Conservation (phyloP, 139 green algal genomes). For the Chlamydomonas asymmetrica region DNA sequence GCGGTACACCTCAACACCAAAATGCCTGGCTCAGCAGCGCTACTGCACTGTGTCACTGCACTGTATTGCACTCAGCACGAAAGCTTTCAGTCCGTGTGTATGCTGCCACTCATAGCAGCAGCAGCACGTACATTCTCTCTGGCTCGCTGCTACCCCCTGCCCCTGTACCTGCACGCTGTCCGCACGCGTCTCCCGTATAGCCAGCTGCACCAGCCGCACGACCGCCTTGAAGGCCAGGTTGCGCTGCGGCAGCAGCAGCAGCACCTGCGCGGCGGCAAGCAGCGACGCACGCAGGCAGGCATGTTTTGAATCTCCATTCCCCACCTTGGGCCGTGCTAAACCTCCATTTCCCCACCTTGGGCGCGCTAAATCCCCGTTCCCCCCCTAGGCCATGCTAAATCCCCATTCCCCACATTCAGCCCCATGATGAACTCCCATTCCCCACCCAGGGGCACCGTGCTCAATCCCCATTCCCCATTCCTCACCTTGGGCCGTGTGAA, state of each 20-base stretch:
- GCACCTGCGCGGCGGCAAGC: no score
- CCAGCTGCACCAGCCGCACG: constrained; percentile 71
- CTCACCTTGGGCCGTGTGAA: constrained; percentile 80
- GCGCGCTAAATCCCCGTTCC: no score
- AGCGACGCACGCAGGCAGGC: no score
- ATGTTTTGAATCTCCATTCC: no score
- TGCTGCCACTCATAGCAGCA: neutral
- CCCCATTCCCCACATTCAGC: no score
- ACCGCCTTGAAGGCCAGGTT: constrained; percentile 72
- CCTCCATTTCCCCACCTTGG: constrained; percentile 88
- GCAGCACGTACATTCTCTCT: neutral
- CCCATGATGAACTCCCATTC: no score
- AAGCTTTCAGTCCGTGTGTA: neutral
- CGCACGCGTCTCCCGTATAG: constrained; percentile 71
- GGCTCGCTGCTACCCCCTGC: neutral
- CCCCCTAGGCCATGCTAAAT: no score
- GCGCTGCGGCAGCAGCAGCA: constrained; percentile 89
- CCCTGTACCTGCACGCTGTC: constrained; percentile 64
- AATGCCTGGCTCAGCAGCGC: no score
- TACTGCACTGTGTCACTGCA: neutral
- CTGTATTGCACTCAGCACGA: neutral
- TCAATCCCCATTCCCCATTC: no score
- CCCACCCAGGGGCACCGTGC: no score
- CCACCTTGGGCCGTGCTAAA: constrained; percentile 78
- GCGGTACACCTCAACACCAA: no score